Base-by-base conservation (phyloP, 176 grass and related monocot genomes). In the Cocos nucifera region DNA sequence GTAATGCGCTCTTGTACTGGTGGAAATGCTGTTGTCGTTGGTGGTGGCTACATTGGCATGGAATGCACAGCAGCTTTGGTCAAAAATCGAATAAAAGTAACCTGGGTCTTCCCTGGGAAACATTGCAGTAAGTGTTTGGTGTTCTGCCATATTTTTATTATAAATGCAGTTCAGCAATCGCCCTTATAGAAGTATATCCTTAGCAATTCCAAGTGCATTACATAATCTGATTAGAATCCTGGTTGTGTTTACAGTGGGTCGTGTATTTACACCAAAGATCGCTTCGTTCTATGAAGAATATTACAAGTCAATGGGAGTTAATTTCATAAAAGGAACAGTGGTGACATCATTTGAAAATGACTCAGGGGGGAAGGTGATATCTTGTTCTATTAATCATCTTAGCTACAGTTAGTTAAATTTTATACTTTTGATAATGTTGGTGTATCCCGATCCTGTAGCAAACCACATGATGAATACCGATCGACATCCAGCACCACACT, bases 21-120 rank as follows among this genome's bases (percentile, higher is more conserved):
- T 44, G 88, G 88, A 72, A 86, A 85, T 68, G 87, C 87, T 75
- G 87, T 97, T 68, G 81, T 97, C 54, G 91, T 97, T 39, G 93
- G 93, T 73, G 93, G 93, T 69, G 93, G 93, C 44, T 97, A 92
- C 67, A 92, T 92, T 49, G 93, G 93, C 56, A 88, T 97, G 93
- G 93, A 97, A 76, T 97, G 84, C 64, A 77, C 93, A 67, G 87
- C 93, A 54, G 93, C 93, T 48, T 70, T 97, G 54, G 84, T 88
- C 54, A 88, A 78, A 60, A 91, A 97, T 58, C 79, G 72, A 61
- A 85, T 97, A 72, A 91, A 82, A 76, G 83, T 83, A 56, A 88
- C 84, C 69, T 85, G 91, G 84, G 84, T 97, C 69, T 97, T 97
- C 48, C 93, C 93, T 70, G 87, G 88, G 70, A 85, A 80, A 61